Evolutionary conservation across 2,329 filamentous ascomycete species (phyloP).

Genomic region (Pestalotiopsis sp.): DNA sequence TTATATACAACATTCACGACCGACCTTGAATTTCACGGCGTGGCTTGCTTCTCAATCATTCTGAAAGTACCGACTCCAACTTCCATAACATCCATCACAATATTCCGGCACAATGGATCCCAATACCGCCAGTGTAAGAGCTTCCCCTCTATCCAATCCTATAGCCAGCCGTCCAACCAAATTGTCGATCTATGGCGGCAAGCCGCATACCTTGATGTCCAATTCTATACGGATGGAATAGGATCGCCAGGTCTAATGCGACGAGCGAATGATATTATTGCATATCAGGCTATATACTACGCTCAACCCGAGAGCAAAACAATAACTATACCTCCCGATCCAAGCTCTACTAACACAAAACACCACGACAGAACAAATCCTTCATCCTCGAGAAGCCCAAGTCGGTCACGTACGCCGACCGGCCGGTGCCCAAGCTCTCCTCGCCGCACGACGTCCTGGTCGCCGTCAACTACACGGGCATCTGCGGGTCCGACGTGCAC

Average conservation of each 20-base stretch:
- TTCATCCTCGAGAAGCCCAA: slow-evolving; percentile 80
- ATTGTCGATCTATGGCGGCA: background rate
- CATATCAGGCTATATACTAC: too few species aligned
- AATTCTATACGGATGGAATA: too few species aligned
- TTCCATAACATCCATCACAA: background rate
- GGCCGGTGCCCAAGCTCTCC: slow-evolving; percentile 70
- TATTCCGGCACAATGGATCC: slow-evolving; percentile 24
- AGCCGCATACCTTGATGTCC: background rate
- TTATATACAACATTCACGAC: background rate
- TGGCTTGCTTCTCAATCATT: background rate
- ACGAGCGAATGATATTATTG: too few species aligned
- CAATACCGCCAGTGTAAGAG: slow-evolving; percentile 27
- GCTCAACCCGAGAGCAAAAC: too few species aligned
- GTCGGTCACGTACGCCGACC: slow-evolving; percentile 75
- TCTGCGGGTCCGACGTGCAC: slow-evolving; percentile 86
- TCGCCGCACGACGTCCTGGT: slow-evolving; percentile 77
- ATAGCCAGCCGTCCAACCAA: background rate
- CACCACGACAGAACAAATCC: slow-evolving; percentile 71
- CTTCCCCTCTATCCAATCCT: slow-evolving; percentile 7
- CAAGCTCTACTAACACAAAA: background rate
- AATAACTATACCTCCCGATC: background rate
- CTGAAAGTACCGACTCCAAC: background rate
- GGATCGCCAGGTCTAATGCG: too few species aligned
- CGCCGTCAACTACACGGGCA: slow-evolving; percentile 82
- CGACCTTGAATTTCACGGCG: background rate